Evolutionary conservation across 345 rosid species (phyloP), one percentile per base, ranked within the genome.

Genomic region (Erysimum cheiranthoides): DNA sequence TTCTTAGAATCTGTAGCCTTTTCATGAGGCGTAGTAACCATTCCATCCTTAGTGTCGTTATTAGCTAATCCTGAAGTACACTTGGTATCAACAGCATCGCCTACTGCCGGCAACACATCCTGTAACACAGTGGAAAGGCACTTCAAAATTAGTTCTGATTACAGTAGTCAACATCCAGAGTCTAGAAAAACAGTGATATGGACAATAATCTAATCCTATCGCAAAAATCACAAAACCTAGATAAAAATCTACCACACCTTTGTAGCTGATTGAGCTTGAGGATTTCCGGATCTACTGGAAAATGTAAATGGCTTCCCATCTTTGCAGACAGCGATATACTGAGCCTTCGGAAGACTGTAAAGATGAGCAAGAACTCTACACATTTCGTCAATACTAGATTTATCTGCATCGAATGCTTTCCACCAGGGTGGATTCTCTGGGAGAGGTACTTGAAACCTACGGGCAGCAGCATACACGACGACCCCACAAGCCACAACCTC

Each of bases 401-500:
- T 92, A 30, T 92, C 97, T 3, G 96, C 94, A 80, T 95, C 99
- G 83, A 92, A 95, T 56, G 89, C 96, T 80, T 83, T 90, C 99
- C 97, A 95, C 98, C 97, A 95, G 5, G 97, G 99, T 13, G 96
- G 94, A 78, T 82, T 89, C 86, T 92, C 97, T 40, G 97, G 99
- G 81, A 92, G 97, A 16, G 96, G 90, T 14, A 90, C 89, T 70
- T 95, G 91, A 73, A 90, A 95, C 85, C 94, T 83, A 35, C 96
- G 89, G 27, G 92, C 96, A 68, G 97, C 97, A 75, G 99, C 97
- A 81, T 95, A 88, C 13, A 95, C 94, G 34, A 95, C 94, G 34
- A 93, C 98, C 30, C 99, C 96, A 82, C 97, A 95, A 40, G 98
- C 98, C 78, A 95, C 96, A 60, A 95, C 96, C 81, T 93, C 99